These are phyloP conservation scores for Tuber indicum DNA, from an alignment of 495 filamentous ascomycete genomes.

Conservation along the genomic window DNA sequence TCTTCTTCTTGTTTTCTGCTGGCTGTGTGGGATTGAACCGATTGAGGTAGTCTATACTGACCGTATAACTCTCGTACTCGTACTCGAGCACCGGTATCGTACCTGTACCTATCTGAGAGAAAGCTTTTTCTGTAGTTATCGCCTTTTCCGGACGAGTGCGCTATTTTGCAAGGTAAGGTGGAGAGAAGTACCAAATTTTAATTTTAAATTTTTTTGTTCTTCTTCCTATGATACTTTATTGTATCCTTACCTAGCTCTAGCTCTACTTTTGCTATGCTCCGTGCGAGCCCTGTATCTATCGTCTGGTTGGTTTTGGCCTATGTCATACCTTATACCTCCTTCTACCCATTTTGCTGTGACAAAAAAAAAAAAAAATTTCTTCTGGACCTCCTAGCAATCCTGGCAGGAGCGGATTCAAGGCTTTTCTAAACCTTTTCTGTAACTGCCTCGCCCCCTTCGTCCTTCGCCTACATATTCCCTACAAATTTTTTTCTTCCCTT, in stretches of 20 bases:
- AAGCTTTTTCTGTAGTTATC: constrained; percentile 3
- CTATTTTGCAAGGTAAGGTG: constrained; percentile 3
- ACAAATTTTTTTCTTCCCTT: constrained; percentile 3
- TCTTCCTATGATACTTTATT: neutral
- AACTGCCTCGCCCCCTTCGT: constrained; percentile 9
- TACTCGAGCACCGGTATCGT: neutral
- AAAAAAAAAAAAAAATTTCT: neutral
- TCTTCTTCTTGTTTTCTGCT: constrained; percentile 14
- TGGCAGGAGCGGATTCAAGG: neutral
- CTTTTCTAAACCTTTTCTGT: constrained; percentile 8
- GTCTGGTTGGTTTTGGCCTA: neutral
- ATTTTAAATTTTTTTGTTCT: constrained; percentile 10
- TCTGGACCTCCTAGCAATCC: constrained; percentile 2
- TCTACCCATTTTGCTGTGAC: neutral
- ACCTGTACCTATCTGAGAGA: neutral
- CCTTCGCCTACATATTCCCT: constrained; percentile 3
- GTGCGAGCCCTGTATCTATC: neutral
- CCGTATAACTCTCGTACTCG: no score
- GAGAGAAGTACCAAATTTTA: neutral
- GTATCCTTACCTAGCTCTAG: neutral
- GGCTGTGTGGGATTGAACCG: neutral
- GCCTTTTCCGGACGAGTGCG: constrained; percentile 8
- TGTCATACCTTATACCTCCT: neutral
- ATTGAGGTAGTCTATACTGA: neutral
- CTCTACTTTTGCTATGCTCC: neutral